phyloP scores from a whole-genome alignment of 768 basidiomycete genomes.

The Chalciporus sphaerocephalus region DNA sequence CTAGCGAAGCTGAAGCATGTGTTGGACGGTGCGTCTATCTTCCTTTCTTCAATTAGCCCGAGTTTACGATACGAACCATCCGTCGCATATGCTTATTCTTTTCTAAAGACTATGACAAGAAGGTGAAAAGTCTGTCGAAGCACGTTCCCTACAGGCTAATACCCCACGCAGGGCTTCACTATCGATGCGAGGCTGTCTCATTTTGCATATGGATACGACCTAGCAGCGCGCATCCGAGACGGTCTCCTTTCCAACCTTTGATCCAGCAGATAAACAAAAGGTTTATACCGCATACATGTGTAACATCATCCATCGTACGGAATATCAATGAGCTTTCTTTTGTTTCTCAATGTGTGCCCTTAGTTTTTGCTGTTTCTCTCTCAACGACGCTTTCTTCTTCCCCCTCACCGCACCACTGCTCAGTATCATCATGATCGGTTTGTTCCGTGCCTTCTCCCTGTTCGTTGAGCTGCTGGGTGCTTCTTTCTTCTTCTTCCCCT shows the following conservation, averaged over 20 bases:
- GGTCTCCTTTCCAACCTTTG: constrained; percentile 21
- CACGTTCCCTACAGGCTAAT: neutral
- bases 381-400: constrained; percentile 78
- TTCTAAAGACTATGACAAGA: constrained; percentile 50
- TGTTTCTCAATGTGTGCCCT: constrained; percentile 69
- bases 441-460: constrained; percentile 87
- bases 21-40: constrained; percentile 57
- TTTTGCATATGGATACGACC: constrained; percentile 65
- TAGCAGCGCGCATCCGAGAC: constrained; percentile 41
- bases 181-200: constrained; percentile 78
- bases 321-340: constrained; percentile 45
- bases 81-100: neutral
- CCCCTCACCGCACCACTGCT: constrained; percentile 70
- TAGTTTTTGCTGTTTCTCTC: constrained; percentile 77
- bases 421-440: constrained; percentile 93
- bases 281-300: neutral
- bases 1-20: constrained; percentile 56
- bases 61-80: constrained; percentile 1
- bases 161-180: constrained; percentile 45
- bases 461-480: constrained; percentile 84
- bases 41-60: neutral
- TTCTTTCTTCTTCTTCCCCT: constrained; percentile 88
- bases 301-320: neutral
- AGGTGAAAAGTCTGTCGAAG: constrained; percentile 36
- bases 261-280: neutral